These are phyloP conservation scores for Trichosporon ovoides DNA, from an alignment of 1,284 basidiomycete species.

Conservation along the genomic window DNA sequence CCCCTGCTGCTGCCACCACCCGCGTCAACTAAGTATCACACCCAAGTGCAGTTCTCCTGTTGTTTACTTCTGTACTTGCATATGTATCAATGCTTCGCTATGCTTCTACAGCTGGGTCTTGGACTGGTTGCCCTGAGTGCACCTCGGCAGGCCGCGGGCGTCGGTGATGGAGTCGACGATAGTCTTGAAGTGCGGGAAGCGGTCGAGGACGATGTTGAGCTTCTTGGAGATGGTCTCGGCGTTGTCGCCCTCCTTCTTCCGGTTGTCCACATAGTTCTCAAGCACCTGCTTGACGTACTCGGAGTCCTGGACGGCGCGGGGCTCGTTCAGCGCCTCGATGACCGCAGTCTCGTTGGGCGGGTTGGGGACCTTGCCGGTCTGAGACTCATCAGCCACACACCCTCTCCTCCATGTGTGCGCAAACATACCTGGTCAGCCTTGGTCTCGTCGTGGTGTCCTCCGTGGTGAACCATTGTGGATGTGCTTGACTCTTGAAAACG, in stretches of 20 bases:
- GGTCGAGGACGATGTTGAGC: conserved; percentile 13
- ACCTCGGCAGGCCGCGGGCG: not conserved
- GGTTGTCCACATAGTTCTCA: conserved; percentile 17
- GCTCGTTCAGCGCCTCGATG: conserved; percentile 14
- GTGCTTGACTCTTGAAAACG: not conserved
- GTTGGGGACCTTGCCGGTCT: conserved; percentile 9
- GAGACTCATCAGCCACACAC: not conserved
- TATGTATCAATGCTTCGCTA: not conserved
- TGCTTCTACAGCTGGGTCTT: not conserved
- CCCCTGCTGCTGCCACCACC: not conserved
- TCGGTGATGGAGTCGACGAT: conserved; percentile 8
- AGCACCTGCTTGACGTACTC: conserved; percentile 15
- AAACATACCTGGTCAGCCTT: not conserved
- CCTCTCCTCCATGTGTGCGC: not conserved
- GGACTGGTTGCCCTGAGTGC: not conserved
- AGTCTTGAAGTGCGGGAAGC: conserved; percentile 11
- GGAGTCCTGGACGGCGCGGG: conserved; percentile 16
- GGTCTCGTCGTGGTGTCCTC: conserved; percentile 17
- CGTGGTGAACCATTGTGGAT: conserved; percentile 21
- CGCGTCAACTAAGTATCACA: not conserved
- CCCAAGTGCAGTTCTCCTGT: too few species aligned
- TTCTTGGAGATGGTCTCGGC: conserved; percentile 10
- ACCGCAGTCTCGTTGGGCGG: conserved; percentile 18
- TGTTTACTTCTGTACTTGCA: not conserved
- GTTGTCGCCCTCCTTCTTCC: conserved; percentile 19